Conservation (phyloP, 164 flowering plant species). For the Taxillus chinensis region DNA sequence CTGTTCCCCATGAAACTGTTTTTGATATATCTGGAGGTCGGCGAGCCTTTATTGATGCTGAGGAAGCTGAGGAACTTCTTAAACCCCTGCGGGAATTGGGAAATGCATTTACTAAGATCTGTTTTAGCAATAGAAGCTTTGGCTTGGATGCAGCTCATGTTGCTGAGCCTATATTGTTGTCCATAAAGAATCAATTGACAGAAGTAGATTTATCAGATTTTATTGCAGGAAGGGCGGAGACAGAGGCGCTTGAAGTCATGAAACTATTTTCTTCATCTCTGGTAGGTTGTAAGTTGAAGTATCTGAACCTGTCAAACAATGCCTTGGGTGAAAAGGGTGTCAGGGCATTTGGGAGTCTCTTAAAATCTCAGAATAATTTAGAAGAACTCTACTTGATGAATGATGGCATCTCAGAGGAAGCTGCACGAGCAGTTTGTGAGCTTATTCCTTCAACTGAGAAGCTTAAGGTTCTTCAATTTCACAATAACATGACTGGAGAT, state of each 20-base stretch:
- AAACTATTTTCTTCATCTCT: slow-evolving; percentile 41
- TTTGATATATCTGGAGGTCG: slow-evolving; percentile 61
- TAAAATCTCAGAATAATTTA: slow-evolving; percentile 37
- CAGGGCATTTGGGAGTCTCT: slow-evolving; percentile 40
- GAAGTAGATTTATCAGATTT: slow-evolving; percentile 63
- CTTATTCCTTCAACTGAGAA: slow-evolving; percentile 44
- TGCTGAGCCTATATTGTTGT: slow-evolving; percentile 36
- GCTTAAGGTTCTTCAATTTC: slow-evolving; percentile 51
- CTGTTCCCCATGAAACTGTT: slow-evolving; percentile 12
- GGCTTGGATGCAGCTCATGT: slow-evolving; percentile 50
- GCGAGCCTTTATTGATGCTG: slow-evolving; percentile 40
- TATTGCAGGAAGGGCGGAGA: slow-evolving; percentile 59
- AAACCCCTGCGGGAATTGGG: slow-evolving; percentile 31
- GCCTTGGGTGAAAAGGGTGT: slow-evolving; percentile 66
- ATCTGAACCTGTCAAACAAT: slow-evolving; percentile 51
- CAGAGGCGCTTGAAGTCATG: slow-evolving; percentile 62
- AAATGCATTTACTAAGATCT: slow-evolving; percentile 35
- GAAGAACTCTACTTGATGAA: slow-evolving; percentile 59
- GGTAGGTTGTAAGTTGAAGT: slow-evolving; percentile 36
- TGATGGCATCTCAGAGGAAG: slow-evolving; percentile 66
- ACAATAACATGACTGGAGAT: slow-evolving; percentile 73
- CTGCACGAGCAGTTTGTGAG: slow-evolving; percentile 45
- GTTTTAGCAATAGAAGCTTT: slow-evolving; percentile 62
- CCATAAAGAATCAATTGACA: slow-evolving; percentile 38
- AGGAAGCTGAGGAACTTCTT: slow-evolving; percentile 43